Evolutionary conservation across 805 yeast species (phyloP).

Genomic region (Zygosaccharomyces siamensis): DNA sequence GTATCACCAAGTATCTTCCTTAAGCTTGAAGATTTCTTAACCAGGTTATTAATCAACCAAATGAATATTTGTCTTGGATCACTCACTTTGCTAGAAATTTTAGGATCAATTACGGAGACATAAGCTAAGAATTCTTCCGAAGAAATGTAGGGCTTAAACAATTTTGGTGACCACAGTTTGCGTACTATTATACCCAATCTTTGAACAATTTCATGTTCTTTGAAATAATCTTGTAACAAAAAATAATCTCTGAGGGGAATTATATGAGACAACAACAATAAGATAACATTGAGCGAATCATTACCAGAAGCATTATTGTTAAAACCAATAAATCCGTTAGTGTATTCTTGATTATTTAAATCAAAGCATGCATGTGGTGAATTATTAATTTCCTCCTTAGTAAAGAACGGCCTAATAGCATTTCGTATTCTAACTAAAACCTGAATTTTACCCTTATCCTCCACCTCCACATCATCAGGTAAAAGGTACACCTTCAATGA

Average conservation of each 20-base stretch:
- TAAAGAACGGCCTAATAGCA: conserved; percentile 50
- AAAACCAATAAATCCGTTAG: conserved; percentile 63
- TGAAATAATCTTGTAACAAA: conserved; percentile 27
- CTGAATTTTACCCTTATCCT: conserved; percentile 23
- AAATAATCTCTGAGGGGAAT: conserved; percentile 44
- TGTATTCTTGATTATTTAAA: conserved; percentile 43
- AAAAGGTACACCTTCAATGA: conserved; percentile 48
- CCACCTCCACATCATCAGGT: conserved; percentile 44
- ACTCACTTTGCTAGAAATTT: conserved; percentile 38
- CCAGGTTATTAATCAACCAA: conserved; percentile 54
- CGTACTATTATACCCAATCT: conserved; percentile 46
- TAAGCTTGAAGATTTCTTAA: conserved; percentile 31
- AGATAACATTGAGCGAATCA: conserved; percentile 53
- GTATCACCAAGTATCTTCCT: conserved; percentile 29
- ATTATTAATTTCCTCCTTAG: conserved; percentile 30
- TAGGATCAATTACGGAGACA: conserved; percentile 42
- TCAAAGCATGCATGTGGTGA: conserved; percentile 40
- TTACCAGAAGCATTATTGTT: conserved; percentile 43
- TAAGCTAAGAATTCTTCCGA: conserved; percentile 60
- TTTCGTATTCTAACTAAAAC: conserved; percentile 49
- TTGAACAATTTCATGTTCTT: conserved; percentile 36
- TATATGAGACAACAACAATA: conserved; percentile 55
- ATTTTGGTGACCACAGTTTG: conserved; percentile 58
- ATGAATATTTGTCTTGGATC: conserved; percentile 55
- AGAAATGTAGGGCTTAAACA: conserved; percentile 59